Evolutionary conservation across 805 yeast genomes (phyloP), one percentile per base, ranked within the genome.

Genomic region (Candida jianshihensis): DNA sequence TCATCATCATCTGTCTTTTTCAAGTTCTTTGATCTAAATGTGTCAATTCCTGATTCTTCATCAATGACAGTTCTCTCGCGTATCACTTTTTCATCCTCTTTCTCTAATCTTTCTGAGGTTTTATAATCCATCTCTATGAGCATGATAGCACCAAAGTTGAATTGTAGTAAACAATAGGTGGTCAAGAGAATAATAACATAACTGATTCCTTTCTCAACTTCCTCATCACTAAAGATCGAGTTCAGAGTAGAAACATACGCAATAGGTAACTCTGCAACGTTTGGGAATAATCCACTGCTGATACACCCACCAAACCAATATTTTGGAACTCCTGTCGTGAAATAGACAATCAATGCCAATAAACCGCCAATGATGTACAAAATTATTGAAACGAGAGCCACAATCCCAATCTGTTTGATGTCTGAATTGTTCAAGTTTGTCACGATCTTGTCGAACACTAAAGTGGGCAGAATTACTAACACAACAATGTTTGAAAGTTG

Each of bases 201-300:
- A 1, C 96, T 92, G 19, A 82, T 81, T 19, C 96, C 97, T 47
- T 72, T 71, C 36, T 75, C 68, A 26, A 85, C 86, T 42, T 83
- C 77, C 4, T 58, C 71, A 13, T 64, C 49, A 0, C 79, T 63
- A 48, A 88, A 79, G 6, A 70, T 62, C 2, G 74, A 64, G 13
- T 73, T 68, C 57, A 81, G 63, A 1, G 84, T 80, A 48, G 80
- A 86, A 33, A 82, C 49, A 50, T 80, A 81, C 0, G 90, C 89
- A 44, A 82, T 81, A 1, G 92, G 92, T 33, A 82, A 63, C 53
- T 82, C 92, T 22, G 83, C 72, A 32, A 81, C 81, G 53, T 82
- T 82, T 24, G 86, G 86, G 58, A 82, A 72, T 44, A 80, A 61
- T 4, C 87, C 86, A 1, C 81, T 87, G 6, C 79, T 70, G 12